A percentile compares a stretch with the other conserved stretches of the same genome.
Evolutionary conservation across 306 rosid genomes (phyloP).

Genomic region (Carpinus viminea): DNA sequence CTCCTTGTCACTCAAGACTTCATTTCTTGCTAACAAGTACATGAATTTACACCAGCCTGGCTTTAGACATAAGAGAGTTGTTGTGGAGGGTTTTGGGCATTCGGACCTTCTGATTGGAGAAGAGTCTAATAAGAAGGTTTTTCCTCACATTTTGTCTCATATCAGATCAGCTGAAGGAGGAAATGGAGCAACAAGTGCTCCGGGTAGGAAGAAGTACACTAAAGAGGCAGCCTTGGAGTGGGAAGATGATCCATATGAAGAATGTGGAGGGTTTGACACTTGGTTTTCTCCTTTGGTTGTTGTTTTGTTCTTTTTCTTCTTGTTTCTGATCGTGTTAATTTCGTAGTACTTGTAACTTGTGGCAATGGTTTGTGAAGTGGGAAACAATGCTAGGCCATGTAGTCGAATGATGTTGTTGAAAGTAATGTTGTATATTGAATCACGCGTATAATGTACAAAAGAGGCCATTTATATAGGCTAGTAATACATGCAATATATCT

Average conservation of each 20-base stretch:
- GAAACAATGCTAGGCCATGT: neutral
- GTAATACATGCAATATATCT: no score
- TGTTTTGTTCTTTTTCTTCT: slow-evolving; percentile 6
- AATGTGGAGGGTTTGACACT: slow-evolving; percentile 17
- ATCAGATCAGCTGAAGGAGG: slow-evolving; percentile 19
- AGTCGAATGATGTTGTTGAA: neutral
- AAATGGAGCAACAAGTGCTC: neutral
- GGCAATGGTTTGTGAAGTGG: neutral
- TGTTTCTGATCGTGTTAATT: neutral
- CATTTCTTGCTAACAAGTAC: slow-evolving; percentile 39
- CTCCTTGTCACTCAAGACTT: slow-evolving; percentile 33
- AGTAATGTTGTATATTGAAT: no score
- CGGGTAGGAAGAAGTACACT: slow-evolving; percentile 16
- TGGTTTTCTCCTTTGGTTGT: slow-evolving; percentile 33
- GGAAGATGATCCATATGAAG: slow-evolving; percentile 33
- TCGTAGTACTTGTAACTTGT: neutral
- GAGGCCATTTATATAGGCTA: no score
- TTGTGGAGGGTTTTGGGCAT: slow-evolving; percentile 43
- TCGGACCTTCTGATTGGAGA: slow-evolving; percentile 44
- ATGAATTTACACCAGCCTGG: slow-evolving; percentile 41
- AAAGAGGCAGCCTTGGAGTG: slow-evolving; percentile 27
- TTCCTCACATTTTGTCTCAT: slow-evolving; percentile 35
- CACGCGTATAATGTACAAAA: no score
- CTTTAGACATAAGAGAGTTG: slow-evolving; percentile 33
- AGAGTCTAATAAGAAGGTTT: slow-evolving; percentile 30